Evolutionary conservation across 2,329 filamentous ascomycete species (phyloP), one percentile per base, ranked within the genome.

Genomic region (Albophoma yamanashiensis): DNA sequence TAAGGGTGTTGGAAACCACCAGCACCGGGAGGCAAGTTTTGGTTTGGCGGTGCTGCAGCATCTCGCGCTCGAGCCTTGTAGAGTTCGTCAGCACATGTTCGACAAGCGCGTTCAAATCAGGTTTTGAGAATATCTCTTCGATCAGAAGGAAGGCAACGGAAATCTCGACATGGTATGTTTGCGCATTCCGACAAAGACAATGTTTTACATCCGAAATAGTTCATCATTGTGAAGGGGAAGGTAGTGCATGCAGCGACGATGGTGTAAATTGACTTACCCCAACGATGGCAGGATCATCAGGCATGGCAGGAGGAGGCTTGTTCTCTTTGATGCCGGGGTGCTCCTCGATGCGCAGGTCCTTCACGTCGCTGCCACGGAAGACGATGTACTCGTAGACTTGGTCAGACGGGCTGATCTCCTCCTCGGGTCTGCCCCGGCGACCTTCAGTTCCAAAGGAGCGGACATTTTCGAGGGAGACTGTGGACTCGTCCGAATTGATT

Each of bases 131-230:
- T 22, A 22, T 15, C 56, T 58, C 62, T 63, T 64, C 55, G 71
- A 86, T 96, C 92, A 97, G 92, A 96, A 97, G 92, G 92, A 97
- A 97, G 92, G 92, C 92, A 97, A 96, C 92, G 92, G 92, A 96
- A 88, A 89, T 88, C 85, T 96, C 92, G 87, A 96, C 92, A 96
- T 80, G 83, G 83, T 88, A 91, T 79, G 58, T 85, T 87, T 96
- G 92, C 92, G 91, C 91, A 89, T 88, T 89, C 89, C 88, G 88
- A 86, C 82, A 84, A 84, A 84, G 80, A 82, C 72, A 84, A 81
- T 56, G 82, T 55, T 78, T 95, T 91, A 94, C 91, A 96, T 96
- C 92, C 92, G 92, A 83, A 88, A 90, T 96, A 78, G 78, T 94
- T 95, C 90, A 91, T 96, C 92, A 96, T 85, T 69, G 68, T 75